Evolutionary conservation across 805 yeast species (phyloP).

Genomic region (Monosporozyma solicola): DNA sequence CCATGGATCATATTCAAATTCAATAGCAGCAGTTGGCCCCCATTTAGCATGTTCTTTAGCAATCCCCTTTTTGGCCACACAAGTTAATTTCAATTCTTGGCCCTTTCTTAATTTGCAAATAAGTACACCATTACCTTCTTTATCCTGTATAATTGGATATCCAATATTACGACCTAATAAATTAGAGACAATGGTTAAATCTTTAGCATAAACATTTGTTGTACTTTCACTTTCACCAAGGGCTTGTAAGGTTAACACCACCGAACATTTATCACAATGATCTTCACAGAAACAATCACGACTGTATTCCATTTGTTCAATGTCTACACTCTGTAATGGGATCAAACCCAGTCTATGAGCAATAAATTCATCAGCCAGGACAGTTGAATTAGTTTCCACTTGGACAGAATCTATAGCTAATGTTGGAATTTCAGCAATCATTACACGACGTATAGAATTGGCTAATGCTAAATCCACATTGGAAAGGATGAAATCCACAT

Average conservation of each 20-base stretch:
- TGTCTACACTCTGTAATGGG: conserved; percentile 78
- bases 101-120: conserved; percentile 86
- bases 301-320: conserved; percentile 75
- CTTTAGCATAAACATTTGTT: conserved; percentile 84
- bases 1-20: conserved; percentile 98
- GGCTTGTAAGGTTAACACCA: conserved; percentile 78
- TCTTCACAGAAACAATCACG: conserved; percentile 98
- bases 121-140: conserved; percentile 72
- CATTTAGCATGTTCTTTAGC: conserved; percentile 98
- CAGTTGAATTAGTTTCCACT: conserved; percentile 86
- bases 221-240: conserved; percentile 80
- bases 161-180: conserved; percentile 47
- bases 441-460: conserved; percentile 81
- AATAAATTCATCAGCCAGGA: conserved; percentile 92
- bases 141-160: conserved; percentile 75
- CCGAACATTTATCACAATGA: conserved; percentile 92
- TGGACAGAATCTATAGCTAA: conserved; percentile 94
- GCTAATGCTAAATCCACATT: conserved; percentile 87
- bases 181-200: conserved; percentile 42
- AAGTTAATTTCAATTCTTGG: conserved; percentile 80
- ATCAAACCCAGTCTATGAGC: conserved; percentile 90
- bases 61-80: conserved; percentile 96
- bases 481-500: conserved; percentile 80
- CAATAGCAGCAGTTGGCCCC: conserved; percentile 94
- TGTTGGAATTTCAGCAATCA: conserved; percentile 95